Evolutionary conservation across 169 alveolate species (phyloP).

Genomic region (Cryptosporidium canis): DNA sequence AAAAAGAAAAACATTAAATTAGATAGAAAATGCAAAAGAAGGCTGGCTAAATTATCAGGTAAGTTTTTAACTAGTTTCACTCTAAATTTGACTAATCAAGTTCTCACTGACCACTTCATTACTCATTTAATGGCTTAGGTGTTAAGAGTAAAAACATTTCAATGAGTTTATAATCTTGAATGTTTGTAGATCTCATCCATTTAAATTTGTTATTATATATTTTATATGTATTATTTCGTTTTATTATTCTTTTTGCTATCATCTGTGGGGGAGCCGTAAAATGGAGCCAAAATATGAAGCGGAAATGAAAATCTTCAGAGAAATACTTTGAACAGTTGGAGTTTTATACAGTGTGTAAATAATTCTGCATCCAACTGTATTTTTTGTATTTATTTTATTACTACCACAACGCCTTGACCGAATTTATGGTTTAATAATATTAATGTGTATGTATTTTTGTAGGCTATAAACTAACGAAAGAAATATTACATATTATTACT

Average conservation of each 20-base stretch:
- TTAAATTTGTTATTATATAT: not conserved
- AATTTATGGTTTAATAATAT: not conserved
- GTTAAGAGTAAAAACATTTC: conserved; percentile 13
- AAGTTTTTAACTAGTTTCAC: not conserved
- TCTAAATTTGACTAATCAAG: too few relatives aligned
- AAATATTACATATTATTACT: not conserved
- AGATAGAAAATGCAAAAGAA: conserved; percentile 27
- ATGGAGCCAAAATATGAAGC: not conserved
- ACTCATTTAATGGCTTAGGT: not conserved
- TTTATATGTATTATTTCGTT: not conserved
- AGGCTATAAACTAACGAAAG: not conserved
- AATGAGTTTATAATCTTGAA: not conserved
- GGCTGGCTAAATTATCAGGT: conserved; percentile 38
- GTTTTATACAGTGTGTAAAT: not conserved
- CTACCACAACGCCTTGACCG: not conserved
- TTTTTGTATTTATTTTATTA: not conserved
- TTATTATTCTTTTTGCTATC: not conserved
- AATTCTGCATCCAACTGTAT: not conserved
- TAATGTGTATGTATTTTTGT: not conserved
- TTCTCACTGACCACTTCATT: too few relatives aligned
- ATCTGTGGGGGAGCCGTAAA: not conserved
- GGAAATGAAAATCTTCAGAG: not conserved
- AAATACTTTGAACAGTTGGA: not conserved
- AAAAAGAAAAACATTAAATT: conserved; percentile 25
- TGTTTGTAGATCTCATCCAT: not conserved